A percentile compares a stretch with the other conserved stretches of the same genome.
Evolutionary conservation across 495 filamentous ascomycete species (phyloP).

Genomic region (Platismatia glauca): DNA sequence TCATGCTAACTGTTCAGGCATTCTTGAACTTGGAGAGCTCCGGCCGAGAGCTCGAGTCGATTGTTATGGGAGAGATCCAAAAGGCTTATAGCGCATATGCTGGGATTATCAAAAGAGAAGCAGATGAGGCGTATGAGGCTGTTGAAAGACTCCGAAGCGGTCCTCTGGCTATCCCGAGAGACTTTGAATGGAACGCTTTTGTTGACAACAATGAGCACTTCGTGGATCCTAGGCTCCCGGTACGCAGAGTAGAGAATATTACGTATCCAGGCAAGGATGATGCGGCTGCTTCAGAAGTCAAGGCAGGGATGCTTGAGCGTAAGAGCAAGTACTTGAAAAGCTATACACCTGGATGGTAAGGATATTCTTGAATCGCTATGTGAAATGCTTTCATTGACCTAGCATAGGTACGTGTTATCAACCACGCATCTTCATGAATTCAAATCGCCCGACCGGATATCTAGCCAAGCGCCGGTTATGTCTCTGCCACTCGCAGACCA

Average conservation of each 20-base stretch:
- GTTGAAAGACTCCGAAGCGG: conserved; percentile 76
- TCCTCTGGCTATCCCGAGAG: conserved; percentile 80
- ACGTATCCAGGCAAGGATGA: conserved; percentile 90
- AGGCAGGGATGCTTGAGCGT: conserved; percentile 83
- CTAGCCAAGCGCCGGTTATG: conserved; percentile 77
- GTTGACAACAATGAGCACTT: conserved; percentile 76
- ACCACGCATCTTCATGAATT: conserved; percentile 97
- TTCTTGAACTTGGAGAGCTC: conserved; percentile 93
- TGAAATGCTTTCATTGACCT: conserved; percentile 18
- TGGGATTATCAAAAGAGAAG: conserved; percentile 78
- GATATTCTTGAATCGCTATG: conserved; percentile 16
- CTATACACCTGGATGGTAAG: conserved; percentile 92
- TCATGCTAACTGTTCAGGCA: conserved; percentile 49
- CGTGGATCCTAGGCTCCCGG: conserved; percentile 72
- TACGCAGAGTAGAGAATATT: conserved; percentile 73
- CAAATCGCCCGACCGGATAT: conserved; percentile 73
- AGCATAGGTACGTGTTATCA: conserved; percentile 86
- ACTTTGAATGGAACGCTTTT: conserved; percentile 82
- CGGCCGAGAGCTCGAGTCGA: conserved; percentile 86
- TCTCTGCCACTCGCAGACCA: conserved; percentile 90
- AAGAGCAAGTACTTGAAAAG: conserved; percentile 99
- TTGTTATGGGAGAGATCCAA: conserved; percentile 93
- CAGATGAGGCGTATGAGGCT: conserved; percentile 67
- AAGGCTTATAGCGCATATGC: conserved; percentile 93
- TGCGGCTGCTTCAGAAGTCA: conserved; percentile 75